A percentile compares a stretch with the other conserved stretches of the same genome.
phyloP scores from a whole-genome alignment of 148 eudicot genomes.

The Camellia sinensis region DNA sequence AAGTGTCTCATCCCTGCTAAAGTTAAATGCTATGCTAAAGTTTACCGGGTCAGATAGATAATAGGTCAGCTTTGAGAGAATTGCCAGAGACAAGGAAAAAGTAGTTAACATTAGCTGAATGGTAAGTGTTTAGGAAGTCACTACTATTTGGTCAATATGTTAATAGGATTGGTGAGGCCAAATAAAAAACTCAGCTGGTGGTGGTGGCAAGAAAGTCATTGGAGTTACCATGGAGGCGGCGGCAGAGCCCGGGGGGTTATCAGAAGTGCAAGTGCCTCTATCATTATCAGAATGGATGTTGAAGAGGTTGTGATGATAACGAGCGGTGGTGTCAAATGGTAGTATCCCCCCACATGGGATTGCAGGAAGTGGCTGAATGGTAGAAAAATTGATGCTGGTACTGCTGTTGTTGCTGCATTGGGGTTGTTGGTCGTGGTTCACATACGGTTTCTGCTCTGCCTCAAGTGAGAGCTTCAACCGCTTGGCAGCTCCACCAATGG shows the following conservation, averaged over 20 bases:
- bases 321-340: slow-evolving; percentile 46
- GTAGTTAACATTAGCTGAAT: slow-evolving; percentile 14
- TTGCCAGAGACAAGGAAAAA: background rate
- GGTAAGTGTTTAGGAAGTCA: background rate
- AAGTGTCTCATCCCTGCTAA: slow-evolving; percentile 10
- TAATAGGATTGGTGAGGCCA: slow-evolving; percentile 83
- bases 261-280: slow-evolving; percentile 14
- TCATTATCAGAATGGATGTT: slow-evolving; percentile 37
- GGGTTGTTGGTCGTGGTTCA: slow-evolving; percentile 30
- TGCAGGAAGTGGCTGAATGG: slow-evolving; percentile 39
- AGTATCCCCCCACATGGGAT: slow-evolving; percentile 43
- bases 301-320: slow-evolving; percentile 57
- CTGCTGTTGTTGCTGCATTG: slow-evolving; percentile 27
- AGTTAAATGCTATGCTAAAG: slow-evolving; percentile 20
- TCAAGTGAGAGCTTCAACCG: slow-evolving; percentile 68
- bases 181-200: slow-evolving; percentile 61
- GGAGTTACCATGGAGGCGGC: slow-evolving; percentile 22
- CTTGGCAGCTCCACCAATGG: slow-evolving; percentile 85
- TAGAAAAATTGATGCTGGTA: slow-evolving; percentile 49
- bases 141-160: slow-evolving; percentile 9
- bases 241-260: slow-evolving; percentile 25
- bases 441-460: slow-evolving; percentile 48
- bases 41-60: slow-evolving; percentile 27
- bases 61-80: slow-evolving; percentile 20
- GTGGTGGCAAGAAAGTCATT: slow-evolving; percentile 47